Evolutionary conservation across 768 basidiomycete genomes (phyloP).

Genomic region (Guyanaporus albipodus): DNA sequence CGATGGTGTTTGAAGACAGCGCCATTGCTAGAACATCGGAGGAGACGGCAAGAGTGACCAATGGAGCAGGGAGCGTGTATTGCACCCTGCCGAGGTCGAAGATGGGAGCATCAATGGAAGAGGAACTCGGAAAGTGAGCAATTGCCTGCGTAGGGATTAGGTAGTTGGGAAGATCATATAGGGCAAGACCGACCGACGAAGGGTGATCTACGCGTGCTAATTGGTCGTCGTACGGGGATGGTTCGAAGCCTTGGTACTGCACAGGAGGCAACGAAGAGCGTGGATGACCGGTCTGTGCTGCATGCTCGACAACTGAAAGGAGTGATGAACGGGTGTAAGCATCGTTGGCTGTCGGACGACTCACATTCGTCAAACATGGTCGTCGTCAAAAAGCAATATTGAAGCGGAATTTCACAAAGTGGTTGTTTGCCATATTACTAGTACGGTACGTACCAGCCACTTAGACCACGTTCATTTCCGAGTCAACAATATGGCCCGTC

Average conservation of each 20-base stretch:
- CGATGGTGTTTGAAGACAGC: constrained; percentile 66
- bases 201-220: constrained; percentile 41
- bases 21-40: constrained; percentile 89
- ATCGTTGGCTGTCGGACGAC: constrained; percentile 17
- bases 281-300: constrained; percentile 44
- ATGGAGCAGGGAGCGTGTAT: constrained; percentile 80
- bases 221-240: constrained; percentile 54
- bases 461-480: too few relatives aligned
- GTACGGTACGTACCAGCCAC: too few relatives aligned
- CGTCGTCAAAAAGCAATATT: not conserved
- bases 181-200: constrained; percentile 10
- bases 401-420: not conserved
- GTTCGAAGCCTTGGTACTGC: constrained; percentile 88
- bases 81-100: constrained; percentile 89
- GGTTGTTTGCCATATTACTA: too few relatives aligned
- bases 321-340: not conserved
- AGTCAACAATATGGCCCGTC: constrained; percentile 36
- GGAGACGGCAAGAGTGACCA: constrained; percentile 77
- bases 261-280: constrained; percentile 51
- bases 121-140: constrained; percentile 22
- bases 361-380: constrained; percentile 68
- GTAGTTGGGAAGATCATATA: not conserved
- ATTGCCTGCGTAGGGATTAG: constrained; percentile 28
- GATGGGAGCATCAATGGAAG: constrained; percentile 48
- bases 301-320: constrained; percentile 79